A percentile compares a stretch with the other conserved stretches of the same genome.
These are phyloP conservation scores for Euphorbia schlechtendalii DNA, from an alignment of 441 rosid genomes.

Conservation along the genomic window DNA sequence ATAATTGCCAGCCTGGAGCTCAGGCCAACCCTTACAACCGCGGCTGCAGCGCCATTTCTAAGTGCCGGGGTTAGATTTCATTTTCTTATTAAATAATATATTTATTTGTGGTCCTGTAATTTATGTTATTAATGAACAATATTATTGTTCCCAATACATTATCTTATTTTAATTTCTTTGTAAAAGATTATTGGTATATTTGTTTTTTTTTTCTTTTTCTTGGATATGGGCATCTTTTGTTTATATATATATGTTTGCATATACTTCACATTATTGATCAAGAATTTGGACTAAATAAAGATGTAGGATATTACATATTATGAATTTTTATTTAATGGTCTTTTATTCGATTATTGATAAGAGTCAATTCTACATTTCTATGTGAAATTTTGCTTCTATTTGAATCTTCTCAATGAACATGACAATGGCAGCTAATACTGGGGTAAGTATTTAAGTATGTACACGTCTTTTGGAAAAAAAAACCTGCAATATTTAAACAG, in stretches of 20 bases:
- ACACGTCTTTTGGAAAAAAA: too few relatives aligned
- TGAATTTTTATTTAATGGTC: too few relatives aligned
- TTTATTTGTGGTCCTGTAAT: not conserved
- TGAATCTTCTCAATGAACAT: too few relatives aligned
- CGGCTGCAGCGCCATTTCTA: constrained; percentile 81
- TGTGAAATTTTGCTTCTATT: too few relatives aligned
- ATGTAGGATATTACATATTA: too few relatives aligned
- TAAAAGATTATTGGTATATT: constrained; percentile 21
- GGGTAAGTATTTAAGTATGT: too few relatives aligned
- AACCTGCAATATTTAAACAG: too few relatives aligned
- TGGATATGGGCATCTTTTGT: not conserved
- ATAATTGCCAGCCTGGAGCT: constrained; percentile 71
- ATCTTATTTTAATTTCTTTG: constrained; percentile 16
- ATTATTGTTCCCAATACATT: constrained; percentile 13
- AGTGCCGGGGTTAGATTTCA: constrained; percentile 64
- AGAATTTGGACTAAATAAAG: too few relatives aligned
- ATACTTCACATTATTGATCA: too few relatives aligned
- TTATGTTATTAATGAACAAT: constrained; percentile 21
- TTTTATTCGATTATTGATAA: too few relatives aligned
- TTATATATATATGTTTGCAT: not conserved
- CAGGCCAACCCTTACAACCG: constrained; percentile 86
- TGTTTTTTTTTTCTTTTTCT: not conserved
- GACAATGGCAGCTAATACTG: too few relatives aligned
- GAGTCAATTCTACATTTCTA: too few relatives aligned
- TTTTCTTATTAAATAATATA: not conserved